Evolutionary conservation across 2,329 filamentous ascomycete species (phyloP), one percentile per base, ranked within the genome.

Genomic region (Cladophialophora yegresii): DNA sequence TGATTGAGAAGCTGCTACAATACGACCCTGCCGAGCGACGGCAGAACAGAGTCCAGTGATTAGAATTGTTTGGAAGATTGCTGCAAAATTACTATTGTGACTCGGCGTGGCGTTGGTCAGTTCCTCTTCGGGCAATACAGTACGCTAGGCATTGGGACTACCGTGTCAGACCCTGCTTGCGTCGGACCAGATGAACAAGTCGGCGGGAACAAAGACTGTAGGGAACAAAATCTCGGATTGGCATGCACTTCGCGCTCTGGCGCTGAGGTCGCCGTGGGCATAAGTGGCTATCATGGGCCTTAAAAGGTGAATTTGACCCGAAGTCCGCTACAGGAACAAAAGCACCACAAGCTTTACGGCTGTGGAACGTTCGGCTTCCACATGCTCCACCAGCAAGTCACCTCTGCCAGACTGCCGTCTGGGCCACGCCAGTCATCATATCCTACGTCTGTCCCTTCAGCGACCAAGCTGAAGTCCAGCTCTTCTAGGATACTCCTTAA

Each of bases 1-100:
- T 99, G 67, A 97, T 99, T 73, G 95, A 99, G 84, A 99, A 99
- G 81, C 87, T 99, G 57, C 87, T 99, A 70, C 91, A 93, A 91
- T 96, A 88, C 47, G 68, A 70, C 22, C 68, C 68, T 58, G 63
- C 67, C 12, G 67, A 70, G 51, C 67, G 68, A 58, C 51, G 63
- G 33, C 51, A 54, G 51, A 54, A 54, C 4, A 30, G 51, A 54
- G 51, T n/a, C n/a, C 51, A 54, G 51, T 54, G 51, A 54, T 32
- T 43, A 8, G 12, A 20, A 60, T 23, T 3, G 16, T 26, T 10
- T 33, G 54, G 54, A 56, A 45, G 36, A 20, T n/a, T 4, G n/a
- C 36, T 3, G 36, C 36, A 43, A 43, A 43, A n/a, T 7, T 43
- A 16, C 36, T 8, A 43, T 16, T 43, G 36, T 16, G 36, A 43